phyloP scores from a whole-genome alignment of 192 early-diverging fungal genomes.

The Lobosporangium transversale region DNA sequence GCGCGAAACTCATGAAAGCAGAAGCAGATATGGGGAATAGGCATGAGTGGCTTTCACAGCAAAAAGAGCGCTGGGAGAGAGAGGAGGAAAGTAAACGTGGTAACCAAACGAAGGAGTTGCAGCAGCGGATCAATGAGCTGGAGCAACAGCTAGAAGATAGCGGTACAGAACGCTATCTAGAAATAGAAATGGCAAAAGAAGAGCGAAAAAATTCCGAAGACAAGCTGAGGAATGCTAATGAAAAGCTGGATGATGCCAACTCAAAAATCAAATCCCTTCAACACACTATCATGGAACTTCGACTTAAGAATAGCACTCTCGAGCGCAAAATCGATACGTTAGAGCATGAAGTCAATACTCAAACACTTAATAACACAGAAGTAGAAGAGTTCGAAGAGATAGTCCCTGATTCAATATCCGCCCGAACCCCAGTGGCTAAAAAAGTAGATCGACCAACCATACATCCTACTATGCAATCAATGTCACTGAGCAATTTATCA shows the following conservation, averaged over 20 bases:
- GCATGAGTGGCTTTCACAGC: slow-evolving; percentile 7
- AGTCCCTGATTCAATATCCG: background rate
- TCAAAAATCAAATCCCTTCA: slow-evolving; percentile 1
- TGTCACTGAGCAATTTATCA: background rate
- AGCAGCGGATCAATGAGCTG: slow-evolving; percentile 11
- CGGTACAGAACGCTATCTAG: slow-evolving; percentile 24
- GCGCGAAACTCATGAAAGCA: slow-evolving; percentile 14
- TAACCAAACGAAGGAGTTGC: slow-evolving; percentile 4
- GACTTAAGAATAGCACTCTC: slow-evolving; percentile 9
- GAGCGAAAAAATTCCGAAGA: slow-evolving; percentile 15
- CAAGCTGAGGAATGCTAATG: background rate
- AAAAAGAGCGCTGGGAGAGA: slow-evolving; percentile 16
- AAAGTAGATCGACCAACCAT: no score
- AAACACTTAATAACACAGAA: background rate
- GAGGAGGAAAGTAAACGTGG: slow-evolving; percentile 2
- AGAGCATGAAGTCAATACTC: background rate
- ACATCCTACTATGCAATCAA: background rate
- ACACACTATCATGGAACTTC: slow-evolving; percentile 9
- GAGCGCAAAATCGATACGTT: slow-evolving; percentile 2
- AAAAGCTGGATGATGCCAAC: background rate
- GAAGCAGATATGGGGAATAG: slow-evolving; percentile 9
- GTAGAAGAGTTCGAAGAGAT: slow-evolving; percentile 25
- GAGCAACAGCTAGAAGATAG: slow-evolving; percentile 17
- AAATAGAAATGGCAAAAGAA: slow-evolving; percentile 20
- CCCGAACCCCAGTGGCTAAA: background rate